Percentiles rank a stretch among this genome's conserved stretches.
Conservation (phyloP, 2,329 filamentous ascomycete species). For the Pyrenophora tritici-repentis region DNA sequence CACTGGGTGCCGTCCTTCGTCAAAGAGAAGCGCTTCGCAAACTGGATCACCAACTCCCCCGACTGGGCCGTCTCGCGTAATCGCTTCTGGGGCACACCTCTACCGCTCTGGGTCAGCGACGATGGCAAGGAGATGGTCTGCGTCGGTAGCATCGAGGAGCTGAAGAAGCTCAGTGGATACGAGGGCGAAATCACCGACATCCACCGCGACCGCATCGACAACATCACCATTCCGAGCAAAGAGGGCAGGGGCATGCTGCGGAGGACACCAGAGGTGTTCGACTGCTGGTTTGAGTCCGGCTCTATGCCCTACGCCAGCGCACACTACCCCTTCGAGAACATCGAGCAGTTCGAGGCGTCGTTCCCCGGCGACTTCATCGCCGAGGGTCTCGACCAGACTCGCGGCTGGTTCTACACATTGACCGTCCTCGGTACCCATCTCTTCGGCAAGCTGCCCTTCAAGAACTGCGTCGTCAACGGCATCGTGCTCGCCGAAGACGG, state of each 20-base stretch:
- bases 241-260: constrained; percentile 80
- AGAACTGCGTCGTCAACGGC: constrained; percentile 95
- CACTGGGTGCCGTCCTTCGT: constrained; percentile 92
- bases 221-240: constrained; percentile 91
- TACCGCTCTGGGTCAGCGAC: constrained; percentile 90
- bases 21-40: constrained; percentile 87
- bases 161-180: constrained; percentile 85
- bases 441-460: constrained; percentile 83
- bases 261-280: constrained; percentile 86
- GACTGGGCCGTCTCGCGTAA: constrained; percentile 97
- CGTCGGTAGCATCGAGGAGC: constrained; percentile 80
- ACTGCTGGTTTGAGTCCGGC: constrained; percentile 97
- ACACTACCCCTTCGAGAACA: constrained; percentile 91
- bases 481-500: constrained; percentile 93
- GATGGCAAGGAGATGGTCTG: constrained; percentile 87
- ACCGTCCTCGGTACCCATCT: constrained; percentile 86
- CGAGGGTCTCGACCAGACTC: constrained; percentile 89
- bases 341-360: constrained; percentile 75
- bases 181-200: constrained; percentile 81
- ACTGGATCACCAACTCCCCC: constrained; percentile 87
- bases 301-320: constrained; percentile 92
- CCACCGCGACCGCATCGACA: constrained; percentile 89
- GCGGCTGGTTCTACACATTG: constrained; percentile 96
- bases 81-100: constrained; percentile 92
- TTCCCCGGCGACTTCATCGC: constrained; percentile 96